Conservation (phyloP, 2,329 filamentous ascomycete genomes). For the Colletotrichum eleusines region DNA sequence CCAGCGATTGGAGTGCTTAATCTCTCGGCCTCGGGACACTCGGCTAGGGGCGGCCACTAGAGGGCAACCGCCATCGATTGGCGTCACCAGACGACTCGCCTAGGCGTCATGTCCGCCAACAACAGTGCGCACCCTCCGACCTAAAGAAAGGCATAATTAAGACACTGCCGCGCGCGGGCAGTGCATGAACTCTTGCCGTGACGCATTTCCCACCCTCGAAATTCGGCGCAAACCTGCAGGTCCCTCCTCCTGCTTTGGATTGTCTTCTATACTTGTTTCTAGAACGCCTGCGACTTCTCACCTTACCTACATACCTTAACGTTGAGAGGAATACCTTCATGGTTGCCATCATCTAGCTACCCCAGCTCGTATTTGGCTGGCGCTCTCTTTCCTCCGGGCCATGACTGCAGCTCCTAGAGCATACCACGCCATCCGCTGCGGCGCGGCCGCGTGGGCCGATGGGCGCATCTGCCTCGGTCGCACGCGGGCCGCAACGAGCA, state of each 20-base stretch:
- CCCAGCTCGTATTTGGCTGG: constrained; percentile 41
- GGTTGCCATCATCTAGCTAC: constrained; percentile 36
- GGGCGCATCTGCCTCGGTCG: constrained; percentile 36
- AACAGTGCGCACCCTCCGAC: constrained; percentile 20
- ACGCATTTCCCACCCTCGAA: constrained; percentile 2
- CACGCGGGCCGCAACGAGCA: constrained; percentile 31
- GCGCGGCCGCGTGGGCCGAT: constrained; percentile 31
- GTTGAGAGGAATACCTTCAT: constrained; percentile 21
- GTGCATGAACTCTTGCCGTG: constrained; percentile 13
- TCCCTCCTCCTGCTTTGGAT: constrained; percentile 1
- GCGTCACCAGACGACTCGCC: constrained; percentile 21
- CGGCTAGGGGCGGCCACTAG: constrained; percentile 40
- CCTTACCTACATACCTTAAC: neutral
- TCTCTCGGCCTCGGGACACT: constrained; percentile 37
- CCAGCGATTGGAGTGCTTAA: constrained; percentile 13
- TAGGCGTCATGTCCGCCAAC: constrained; percentile 25
- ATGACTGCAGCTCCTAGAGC: constrained; percentile 41
- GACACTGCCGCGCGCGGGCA: constrained; percentile 5
- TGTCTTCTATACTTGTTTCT: constrained; percentile 14
- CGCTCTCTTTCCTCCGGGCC: constrained; percentile 17
- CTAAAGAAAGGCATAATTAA: constrained; percentile 9
- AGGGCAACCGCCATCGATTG: constrained; percentile 23
- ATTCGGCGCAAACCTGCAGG: constrained; percentile 10
- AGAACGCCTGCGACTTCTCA: constrained; percentile 6
- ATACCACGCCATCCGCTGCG: constrained; percentile 33